Conservation (phyloP, 140 eudicot species). For the Senecio squalidus region DNA sequence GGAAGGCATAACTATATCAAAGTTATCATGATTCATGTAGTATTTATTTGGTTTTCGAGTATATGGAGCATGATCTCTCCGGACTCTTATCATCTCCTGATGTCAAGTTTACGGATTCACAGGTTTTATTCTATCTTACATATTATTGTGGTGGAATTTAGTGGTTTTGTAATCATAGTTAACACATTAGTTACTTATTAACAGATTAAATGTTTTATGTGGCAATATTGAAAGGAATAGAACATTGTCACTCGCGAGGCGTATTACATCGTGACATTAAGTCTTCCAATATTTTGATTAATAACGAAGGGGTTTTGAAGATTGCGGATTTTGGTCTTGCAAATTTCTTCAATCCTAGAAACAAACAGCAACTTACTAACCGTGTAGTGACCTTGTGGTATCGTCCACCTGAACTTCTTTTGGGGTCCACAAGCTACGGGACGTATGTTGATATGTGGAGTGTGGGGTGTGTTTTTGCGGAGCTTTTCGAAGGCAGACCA, state of each 20-base stretch:
- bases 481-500: conserved; percentile 63
- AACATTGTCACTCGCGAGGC: conserved; percentile 71
- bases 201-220: conserved; percentile 85
- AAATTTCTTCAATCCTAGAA: conserved; percentile 29
- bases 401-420: conserved; percentile 79
- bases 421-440: conserved; percentile 67
- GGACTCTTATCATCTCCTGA: conserved; percentile 75
- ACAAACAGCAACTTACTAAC: conserved; percentile 49
- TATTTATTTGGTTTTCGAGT: conserved; percentile 72
- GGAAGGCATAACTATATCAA: conserved; percentile 69
- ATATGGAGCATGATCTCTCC: conserved; percentile 87
- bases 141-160: too few relatives aligned
- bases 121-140: too few relatives aligned
- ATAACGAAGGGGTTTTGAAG: conserved; percentile 71
- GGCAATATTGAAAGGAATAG: conserved; percentile 60
- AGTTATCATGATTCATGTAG: conserved; percentile 47
- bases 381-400: conserved; percentile 92
- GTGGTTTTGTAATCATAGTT: too few relatives aligned
- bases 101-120: conserved; percentile 61
- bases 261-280: conserved; percentile 78
- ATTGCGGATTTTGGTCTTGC: conserved; percentile 85
- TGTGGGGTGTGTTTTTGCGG: conserved; percentile 77
- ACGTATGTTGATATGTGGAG: conserved; percentile 75
- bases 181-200: too few relatives aligned
- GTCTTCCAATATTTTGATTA: conserved; percentile 62